phyloP scores from a whole-genome alignment of 768 basidiomycete genomes.

The Trametes cubensis region DNA sequence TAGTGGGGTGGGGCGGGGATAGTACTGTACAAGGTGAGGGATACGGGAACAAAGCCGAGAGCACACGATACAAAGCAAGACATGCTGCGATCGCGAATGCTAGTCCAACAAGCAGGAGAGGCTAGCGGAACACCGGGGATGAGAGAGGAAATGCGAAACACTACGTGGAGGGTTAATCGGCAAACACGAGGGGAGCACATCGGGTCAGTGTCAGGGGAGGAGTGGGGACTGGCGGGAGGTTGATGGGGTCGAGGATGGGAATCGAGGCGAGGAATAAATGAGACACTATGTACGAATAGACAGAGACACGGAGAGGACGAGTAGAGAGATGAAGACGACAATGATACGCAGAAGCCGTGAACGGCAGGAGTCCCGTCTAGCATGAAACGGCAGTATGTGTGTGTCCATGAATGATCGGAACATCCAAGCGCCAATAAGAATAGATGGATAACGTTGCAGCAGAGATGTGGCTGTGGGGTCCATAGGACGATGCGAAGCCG shows the following conservation, averaged over 20 bases:
- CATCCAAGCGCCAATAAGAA: constrained; percentile 15
- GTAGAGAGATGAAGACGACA: background rate
- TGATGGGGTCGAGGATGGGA: too few relatives aligned
- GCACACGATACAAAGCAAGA: constrained; percentile 6
- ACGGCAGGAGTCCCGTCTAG: constrained; percentile 21
- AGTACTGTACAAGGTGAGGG: too few relatives aligned
- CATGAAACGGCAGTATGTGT: constrained; percentile 12
- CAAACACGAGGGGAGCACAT: background rate
- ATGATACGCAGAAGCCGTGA: constrained; percentile 5
- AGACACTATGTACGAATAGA: background rate
- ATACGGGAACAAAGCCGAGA: background rate
- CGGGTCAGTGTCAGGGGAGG: background rate
- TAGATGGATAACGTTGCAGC: constrained; percentile 15
- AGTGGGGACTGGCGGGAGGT: background rate
- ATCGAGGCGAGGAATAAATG: background rate
- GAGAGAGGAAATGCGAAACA: too few relatives aligned
- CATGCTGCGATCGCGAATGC: background rate
- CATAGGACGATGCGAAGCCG: background rate
- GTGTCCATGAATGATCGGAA: constrained; percentile 17
- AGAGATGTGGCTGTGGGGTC: background rate
- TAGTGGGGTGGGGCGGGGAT: too few relatives aligned
- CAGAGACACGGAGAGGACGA: background rate
- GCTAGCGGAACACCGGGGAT: too few relatives aligned
- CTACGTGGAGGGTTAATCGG: background rate
- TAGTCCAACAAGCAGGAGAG: background rate